These are phyloP conservation scores for Clitoria ternatea DNA, from an alignment of 306 rosid species.

Conservation along the genomic window DNA sequence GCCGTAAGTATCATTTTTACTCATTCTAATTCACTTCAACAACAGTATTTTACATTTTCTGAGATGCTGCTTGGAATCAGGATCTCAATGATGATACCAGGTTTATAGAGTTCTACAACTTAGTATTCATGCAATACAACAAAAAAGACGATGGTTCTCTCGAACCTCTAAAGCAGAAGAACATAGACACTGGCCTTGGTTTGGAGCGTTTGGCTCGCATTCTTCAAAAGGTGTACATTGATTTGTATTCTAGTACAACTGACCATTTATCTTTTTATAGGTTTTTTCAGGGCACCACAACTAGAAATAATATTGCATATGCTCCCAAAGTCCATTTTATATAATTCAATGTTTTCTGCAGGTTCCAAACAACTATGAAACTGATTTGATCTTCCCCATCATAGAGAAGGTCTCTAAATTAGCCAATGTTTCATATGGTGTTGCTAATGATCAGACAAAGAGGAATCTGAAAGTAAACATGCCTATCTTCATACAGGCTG, in stretches of 20 bases:
- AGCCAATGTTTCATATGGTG: slow-evolving; percentile 64
- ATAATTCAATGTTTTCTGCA: slow-evolving; percentile 43
- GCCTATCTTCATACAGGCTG: slow-evolving; percentile 22
- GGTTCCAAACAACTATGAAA: slow-evolving; percentile 94
- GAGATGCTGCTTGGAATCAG: slow-evolving; percentile 40
- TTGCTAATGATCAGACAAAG: slow-evolving; percentile 65
- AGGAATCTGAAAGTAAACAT: slow-evolving; percentile 73
- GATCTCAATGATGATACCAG: slow-evolving; percentile 85
- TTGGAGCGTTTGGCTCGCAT: slow-evolving; percentile 93
- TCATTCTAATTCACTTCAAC: slow-evolving; percentile 12
- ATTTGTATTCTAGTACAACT: slow-evolving; percentile 10
- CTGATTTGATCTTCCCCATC: slow-evolving; percentile 93
- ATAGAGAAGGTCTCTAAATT: slow-evolving; percentile 68
- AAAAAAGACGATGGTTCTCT: slow-evolving; percentile 79
- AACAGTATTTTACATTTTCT: not conserved
- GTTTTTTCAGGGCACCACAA: not conserved
- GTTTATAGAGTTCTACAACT: slow-evolving; percentile 88
- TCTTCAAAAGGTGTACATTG: slow-evolving; percentile 71
- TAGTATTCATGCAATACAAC: slow-evolving; percentile 96
- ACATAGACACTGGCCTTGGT: slow-evolving; percentile 95
- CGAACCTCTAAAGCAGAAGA: slow-evolving; percentile 88
- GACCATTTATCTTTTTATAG: not conserved
- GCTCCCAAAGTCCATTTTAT: slow-evolving; percentile 17
- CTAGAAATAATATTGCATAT: slow-evolving; percentile 10
- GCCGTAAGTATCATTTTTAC: slow-evolving; percentile 42